Base-by-base conservation (phyloP, 129 eudicot genomes). In the Flaveria robusta region DNA sequence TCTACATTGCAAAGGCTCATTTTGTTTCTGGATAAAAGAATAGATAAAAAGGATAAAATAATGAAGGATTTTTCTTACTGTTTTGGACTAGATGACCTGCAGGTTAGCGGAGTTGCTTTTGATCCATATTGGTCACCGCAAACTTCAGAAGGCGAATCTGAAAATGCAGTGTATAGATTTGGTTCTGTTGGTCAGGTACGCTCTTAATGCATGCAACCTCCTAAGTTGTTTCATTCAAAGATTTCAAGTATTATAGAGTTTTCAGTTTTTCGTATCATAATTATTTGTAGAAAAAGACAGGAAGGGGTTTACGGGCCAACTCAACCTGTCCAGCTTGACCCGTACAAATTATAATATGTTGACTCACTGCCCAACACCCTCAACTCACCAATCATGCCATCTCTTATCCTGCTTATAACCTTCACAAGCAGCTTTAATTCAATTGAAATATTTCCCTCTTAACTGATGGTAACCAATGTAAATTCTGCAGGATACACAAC, bases 181-280 rank as follows among this genome's bases (percentile, higher is more conserved):
- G 97, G 97, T 74, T 92, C 97, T 56, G 97, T 92, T 78, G 97
- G 96, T 31, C 97, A 92, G 96, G 97, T 92, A 83, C 15, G 56
- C 11, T n/a, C 56, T 13, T 64, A 42, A 54, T 31, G 43, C 22
- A 31, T 29, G 31, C 71, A 66, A 66, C 27, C 50, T 37, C 71
- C 50, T n/a, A 66, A 66, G 19, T 39, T 16, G 15, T 42, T 41
- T 10, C 11, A 1, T 66, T 34, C 16, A n/a, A 34, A 34, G 13
- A 41, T 41, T 66, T n/a, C 23, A n/a, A 66, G 8, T 39, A 39
- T 9, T 9, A 66, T 41, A 34, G 34, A 15, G 46, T 64, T 66
- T n/a, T 39, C 7, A 9, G 18, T 19, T 34, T 66, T 31, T 18
- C 5, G 16, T 37, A 66, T 63, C 26, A 39, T 66, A 64, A 64